Conservation (phyloP, 2,329 filamentous ascomycete genomes). For the Xylariaceae sp. region DNA sequence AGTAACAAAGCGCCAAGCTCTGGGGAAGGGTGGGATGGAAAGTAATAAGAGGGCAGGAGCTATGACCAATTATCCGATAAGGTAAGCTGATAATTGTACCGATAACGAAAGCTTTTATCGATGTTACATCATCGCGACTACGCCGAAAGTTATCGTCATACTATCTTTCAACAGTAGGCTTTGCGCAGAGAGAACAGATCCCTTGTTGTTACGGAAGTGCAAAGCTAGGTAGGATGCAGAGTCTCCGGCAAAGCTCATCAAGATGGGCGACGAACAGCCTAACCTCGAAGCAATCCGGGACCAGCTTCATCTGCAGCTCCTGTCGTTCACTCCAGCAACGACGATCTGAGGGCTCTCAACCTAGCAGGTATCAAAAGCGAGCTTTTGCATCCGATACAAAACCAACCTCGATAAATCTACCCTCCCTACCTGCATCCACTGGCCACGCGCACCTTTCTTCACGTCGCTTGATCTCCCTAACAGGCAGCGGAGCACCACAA, state of each 20-base stretch:
- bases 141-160: too few species aligned
- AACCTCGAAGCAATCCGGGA: background rate
- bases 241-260: background rate
- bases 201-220: too few species aligned
- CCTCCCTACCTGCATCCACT: constrained; percentile 38
- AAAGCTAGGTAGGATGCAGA: too few species aligned
- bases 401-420: constrained; percentile 16
- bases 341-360: background rate
- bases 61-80: too few species aligned
- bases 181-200: too few species aligned
- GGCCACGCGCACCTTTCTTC: constrained; percentile 59
- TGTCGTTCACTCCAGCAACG: background rate
- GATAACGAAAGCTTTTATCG: too few species aligned
- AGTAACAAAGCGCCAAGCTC: too few species aligned
- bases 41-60: too few species aligned
- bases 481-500: constrained; percentile 72
- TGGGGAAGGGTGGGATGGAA: too few species aligned
- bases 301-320: background rate
- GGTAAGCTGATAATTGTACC: too few species aligned
- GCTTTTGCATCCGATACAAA: constrained; percentile 13
- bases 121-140: too few species aligned
- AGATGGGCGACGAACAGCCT: background rate
- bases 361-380: constrained; percentile 8
- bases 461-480: constrained; percentile 73
- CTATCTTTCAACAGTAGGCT: too few species aligned